phyloP scores from a whole-genome alignment of 1,284 basidiomycete genomes.

The Sanguinoderma infundibulare region DNA sequence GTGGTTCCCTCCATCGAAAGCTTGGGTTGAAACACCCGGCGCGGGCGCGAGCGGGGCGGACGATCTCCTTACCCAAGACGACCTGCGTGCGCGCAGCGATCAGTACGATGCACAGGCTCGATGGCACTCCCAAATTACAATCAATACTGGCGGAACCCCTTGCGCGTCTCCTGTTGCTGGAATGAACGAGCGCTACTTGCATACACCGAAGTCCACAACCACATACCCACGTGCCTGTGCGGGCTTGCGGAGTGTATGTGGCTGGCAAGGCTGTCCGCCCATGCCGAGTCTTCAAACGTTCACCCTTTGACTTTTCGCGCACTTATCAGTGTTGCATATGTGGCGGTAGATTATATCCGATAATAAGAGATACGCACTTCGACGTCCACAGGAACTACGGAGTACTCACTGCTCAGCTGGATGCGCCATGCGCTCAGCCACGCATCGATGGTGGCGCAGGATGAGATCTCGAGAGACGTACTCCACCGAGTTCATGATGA shows the following conservation, averaged over 20 bases:
- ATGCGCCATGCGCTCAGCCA: neutral
- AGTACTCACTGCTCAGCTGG: neutral
- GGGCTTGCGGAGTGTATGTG: neutral
- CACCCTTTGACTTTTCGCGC: no score
- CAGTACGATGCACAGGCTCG: neutral
- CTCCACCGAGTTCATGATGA: neutral
- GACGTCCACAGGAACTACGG: no score
- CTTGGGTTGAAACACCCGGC: neutral
- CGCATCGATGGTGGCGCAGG: neutral
- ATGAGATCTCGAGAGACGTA: neutral
- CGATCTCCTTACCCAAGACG: neutral
- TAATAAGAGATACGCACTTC: neutral
- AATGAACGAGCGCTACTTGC: neutral
- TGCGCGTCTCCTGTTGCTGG: no score
- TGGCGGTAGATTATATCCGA: neutral
- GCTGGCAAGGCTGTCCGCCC: no score
- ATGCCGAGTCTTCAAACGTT: neutral
- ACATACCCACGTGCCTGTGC: neutral
- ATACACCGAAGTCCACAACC: neutral
- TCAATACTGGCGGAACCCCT: no score
- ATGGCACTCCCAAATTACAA: neutral
- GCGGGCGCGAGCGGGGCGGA: neutral
- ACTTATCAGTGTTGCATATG: neutral
- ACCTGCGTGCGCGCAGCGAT: no score
- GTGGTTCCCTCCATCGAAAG: neutral